These are phyloP conservation scores for Leccinum subtestaceum DNA, from an alignment of 768 basidiomycete species.

Conservation along the genomic window DNA sequence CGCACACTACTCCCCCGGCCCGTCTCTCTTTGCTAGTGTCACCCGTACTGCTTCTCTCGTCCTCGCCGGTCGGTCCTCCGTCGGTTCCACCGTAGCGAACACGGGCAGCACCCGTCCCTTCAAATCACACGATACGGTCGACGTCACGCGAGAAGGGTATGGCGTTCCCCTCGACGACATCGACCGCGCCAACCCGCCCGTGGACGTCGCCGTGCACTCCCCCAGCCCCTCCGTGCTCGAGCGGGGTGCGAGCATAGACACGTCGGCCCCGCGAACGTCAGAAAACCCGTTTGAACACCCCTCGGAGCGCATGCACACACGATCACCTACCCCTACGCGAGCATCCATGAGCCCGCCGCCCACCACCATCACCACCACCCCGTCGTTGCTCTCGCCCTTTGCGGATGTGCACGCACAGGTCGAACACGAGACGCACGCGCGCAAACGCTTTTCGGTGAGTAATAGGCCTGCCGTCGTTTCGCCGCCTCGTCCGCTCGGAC, in stretches of 20 bases:
- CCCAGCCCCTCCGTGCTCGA: conserved; percentile 20
- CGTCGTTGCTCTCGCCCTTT: conserved; percentile 31
- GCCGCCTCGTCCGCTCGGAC: conserved; percentile 55
- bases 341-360: neutral
- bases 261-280: neutral
- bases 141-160: conserved; percentile 32
- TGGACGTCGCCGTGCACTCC: conserved; percentile 37
- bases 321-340: neutral
- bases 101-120: conserved; percentile 41
- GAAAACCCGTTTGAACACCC: conserved; percentile 48
- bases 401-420: conserved; percentile 34
- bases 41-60: conserved; percentile 58
- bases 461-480: conserved; percentile 27
- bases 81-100: conserved; percentile 26
- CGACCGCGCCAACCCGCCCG: conserved; percentile 33
- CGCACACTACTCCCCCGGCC: conserved; percentile 11
- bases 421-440: neutral
- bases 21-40: conserved; percentile 57
- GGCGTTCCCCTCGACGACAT: conserved; percentile 54
- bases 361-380: neutral
- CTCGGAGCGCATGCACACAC: conserved; percentile 14
- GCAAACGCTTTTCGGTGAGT: conserved; percentile 3
- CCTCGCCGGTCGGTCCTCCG: conserved; percentile 44
- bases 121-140: conserved; percentile 50
- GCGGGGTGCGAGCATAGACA: conserved; percentile 15